phyloP scores from a whole-genome alignment of 257 asterid species.

The Solanum sejunctum region DNA sequence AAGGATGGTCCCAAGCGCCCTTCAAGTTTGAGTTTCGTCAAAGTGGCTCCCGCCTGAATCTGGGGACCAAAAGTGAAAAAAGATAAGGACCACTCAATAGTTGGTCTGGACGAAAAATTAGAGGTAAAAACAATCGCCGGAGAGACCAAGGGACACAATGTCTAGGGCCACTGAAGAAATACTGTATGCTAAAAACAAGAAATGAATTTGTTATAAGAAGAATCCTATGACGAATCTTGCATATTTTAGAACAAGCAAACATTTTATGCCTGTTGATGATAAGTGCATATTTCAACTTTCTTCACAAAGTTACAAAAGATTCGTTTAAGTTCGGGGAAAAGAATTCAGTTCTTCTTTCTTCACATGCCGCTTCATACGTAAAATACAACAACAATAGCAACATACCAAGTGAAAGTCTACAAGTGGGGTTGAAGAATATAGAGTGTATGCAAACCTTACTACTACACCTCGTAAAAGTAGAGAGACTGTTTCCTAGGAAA shows the following conservation, averaged over 20 bases:
- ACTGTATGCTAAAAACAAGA: neutral
- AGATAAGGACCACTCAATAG: neutral
- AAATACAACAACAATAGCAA: neutral
- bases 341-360: neutral
- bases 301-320: neutral
- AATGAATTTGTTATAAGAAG: neutral
- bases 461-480: too few species aligned
- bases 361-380: neutral
- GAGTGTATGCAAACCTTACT: too few species aligned
- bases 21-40: conserved; percentile 32
- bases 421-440: too few species aligned
- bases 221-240: neutral
- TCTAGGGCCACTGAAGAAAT: neutral
- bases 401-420: too few species aligned
- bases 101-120: neutral
- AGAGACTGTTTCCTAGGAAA: too few species aligned
- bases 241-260: neutral
- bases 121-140: conserved; percentile 1
- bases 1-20: conserved; percentile 47
- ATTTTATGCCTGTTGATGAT: neutral
- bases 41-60: conserved; percentile 29
- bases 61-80: conserved; percentile 19
- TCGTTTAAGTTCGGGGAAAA: neutral
- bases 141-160: neutral
- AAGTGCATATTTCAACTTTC: neutral